These are phyloP conservation scores for Boletus edulis DNA, from an alignment of 768 basidiomycete species.

Conservation along the genomic window DNA sequence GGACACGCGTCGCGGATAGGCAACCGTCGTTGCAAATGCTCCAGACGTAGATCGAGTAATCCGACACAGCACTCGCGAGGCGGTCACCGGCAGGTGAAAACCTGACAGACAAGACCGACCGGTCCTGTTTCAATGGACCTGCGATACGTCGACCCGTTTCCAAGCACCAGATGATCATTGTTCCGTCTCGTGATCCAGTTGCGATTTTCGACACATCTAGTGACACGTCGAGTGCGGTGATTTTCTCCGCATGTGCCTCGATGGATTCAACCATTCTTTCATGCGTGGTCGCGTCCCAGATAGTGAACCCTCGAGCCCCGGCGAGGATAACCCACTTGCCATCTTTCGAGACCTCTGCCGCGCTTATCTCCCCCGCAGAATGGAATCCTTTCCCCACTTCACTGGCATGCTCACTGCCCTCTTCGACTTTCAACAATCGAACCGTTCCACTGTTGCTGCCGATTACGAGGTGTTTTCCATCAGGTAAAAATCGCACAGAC, in stretches of 20 bases:
- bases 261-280: conserved; percentile 6
- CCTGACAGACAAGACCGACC: conserved; percentile 8
- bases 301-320: not conserved
- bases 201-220: conserved; percentile 16
- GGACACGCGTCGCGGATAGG: not conserved
- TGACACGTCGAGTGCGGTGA: conserved; percentile 22
- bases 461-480: conserved; percentile 6
- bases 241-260: conserved; percentile 12
- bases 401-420: not conserved
- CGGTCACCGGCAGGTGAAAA: conserved; percentile 23
- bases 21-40: not conserved
- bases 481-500: conserved; percentile 10
- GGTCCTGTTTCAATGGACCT: conserved; percentile 16
- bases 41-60: conserved; percentile 11
- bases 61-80: conserved; percentile 13
- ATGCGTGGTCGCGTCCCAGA: conserved; percentile 9
- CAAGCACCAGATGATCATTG: conserved; percentile 21
- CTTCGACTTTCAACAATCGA: conserved; percentile 5
- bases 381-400: not conserved
- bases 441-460: conserved; percentile 9
- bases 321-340: conserved; percentile 14
- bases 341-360: conserved; percentile 12
- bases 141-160: conserved; percentile 12
- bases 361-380: not conserved
- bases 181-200: conserved; percentile 21